Evolutionary conservation across 2,329 filamentous ascomycete genomes (phyloP), one percentile per base, ranked within the genome.

Genomic region (Paraphoma sp.): DNA sequence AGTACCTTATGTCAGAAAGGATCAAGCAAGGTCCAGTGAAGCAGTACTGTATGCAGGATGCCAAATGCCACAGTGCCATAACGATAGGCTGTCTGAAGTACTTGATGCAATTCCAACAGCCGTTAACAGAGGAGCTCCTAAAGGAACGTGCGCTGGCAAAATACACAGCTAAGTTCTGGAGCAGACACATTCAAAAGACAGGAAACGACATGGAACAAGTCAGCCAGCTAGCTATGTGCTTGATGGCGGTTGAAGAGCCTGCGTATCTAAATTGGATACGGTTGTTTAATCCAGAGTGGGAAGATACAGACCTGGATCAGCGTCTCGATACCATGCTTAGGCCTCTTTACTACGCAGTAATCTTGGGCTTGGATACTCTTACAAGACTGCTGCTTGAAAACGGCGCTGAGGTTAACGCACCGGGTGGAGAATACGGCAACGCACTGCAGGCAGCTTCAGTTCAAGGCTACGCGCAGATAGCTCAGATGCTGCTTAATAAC

Each of bases 1-100:
- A 76, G 38, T 76, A 74, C 33, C 70, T 76, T 28, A 12, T 68
- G 0, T 75, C 72, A 41, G 57, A 65, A 11, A 65, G 69, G 28
- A 69, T 71, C 33, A 48, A 43, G 17, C 49, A 64, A 62, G 63
- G 68, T 7, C 23, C 38, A 44, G 66, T 64, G 53, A 47, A 45
- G 30, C 45, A 46, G 4, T 75, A 68, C 48, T 56, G 62, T 42
- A 68, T 75, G 62, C 58, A 66, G 48, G 55, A 65, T 3, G 45
- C 33, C 16, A 46, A 29, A 29, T 67, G 69, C 30, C 62, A 74
- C 28, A 48, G 45, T 8, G 44, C 49, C 6, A 65, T 76, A 47
- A 50, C 67, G n/a, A 56, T 48, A 29, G 45, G 59, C 30, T 73
- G 58, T 55, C 52, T 76, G 9, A 43, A 33, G 14, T 76, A 75